Base-by-base conservation (phyloP, 306 rosid species). In the Trifolium repens region DNA sequence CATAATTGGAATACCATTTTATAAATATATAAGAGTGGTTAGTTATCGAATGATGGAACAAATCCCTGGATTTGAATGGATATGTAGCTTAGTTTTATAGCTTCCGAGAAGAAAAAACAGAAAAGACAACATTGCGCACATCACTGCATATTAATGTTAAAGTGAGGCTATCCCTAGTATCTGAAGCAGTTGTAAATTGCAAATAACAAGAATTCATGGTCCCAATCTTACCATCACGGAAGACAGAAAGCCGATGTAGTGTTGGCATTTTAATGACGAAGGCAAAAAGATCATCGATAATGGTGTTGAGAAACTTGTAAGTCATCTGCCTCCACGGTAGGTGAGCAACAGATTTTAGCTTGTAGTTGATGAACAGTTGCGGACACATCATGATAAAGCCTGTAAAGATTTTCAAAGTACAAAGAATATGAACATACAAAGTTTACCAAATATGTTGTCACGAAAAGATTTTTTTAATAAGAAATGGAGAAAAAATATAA, bases 311-410 rank as follows among this genome's bases (percentile, higher is more conserved):
- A 83, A 94, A 94, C 88, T 94, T 94, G 92, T 94, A 94, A 61
- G 99, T 94, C 97, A 94, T 94, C 84, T 94, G 99, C 85, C 99
- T 90, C 99, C 99, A 94, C 30, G 99, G 99, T 58, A 94, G 87
- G 88, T 94, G 99, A 76, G 99, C 99, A 72, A 94, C 99, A 57
- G 99, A 94, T 87, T 94, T 88, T 68, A 94, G 96, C 89, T 94
- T 94, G 87, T 94, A 94, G 81, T 94, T 94, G 81, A 94, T 94
- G 87, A 94, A 94, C 81, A 94, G 81, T 63, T 94, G 99, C 32
- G 99, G 99, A 84, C 99, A 94, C 99, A 94, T 94, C 99, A 94
- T 94, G 70, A 92, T 90, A 79, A 94, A 94, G 60, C 98, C 98
- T 94, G 89, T 73, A 75, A 40, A 71, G 67, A 24, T 78, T 58